These are phyloP conservation scores for Knoxia roxburghii DNA, from an alignment of 257 asterid species.

Conservation along the genomic window DNA sequence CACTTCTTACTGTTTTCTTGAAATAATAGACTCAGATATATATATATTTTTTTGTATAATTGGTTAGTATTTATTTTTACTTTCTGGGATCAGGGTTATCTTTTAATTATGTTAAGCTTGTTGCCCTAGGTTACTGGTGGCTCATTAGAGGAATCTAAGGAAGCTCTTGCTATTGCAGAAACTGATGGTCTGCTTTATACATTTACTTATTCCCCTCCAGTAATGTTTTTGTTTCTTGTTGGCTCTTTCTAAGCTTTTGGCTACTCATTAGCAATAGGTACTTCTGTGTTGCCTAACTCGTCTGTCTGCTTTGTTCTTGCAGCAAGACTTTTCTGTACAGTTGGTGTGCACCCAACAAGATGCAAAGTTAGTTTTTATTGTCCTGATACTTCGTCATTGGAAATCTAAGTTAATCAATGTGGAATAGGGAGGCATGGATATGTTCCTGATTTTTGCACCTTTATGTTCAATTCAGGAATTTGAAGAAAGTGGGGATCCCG, in stretches of 20 bases:
- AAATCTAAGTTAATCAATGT: background rate
- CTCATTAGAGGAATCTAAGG: conserved; percentile 84
- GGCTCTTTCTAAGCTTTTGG: conserved; percentile 3
- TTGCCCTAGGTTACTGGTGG: conserved; percentile 83
- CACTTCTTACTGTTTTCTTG: background rate
- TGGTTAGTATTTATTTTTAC: background rate
- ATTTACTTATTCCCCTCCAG: conserved; percentile 9
- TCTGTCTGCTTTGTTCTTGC: conserved; percentile 21
- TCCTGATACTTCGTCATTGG: background rate
- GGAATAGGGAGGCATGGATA: background rate
- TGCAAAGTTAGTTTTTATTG: conserved; percentile 59
- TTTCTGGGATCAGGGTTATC: background rate
- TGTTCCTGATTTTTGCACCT: conserved; percentile 6
- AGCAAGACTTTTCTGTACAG: conserved; percentile 96
- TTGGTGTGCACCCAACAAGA: conserved; percentile 99
- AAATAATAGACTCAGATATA: no score
- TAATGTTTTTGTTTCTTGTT: conserved; percentile 8
- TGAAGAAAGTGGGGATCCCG: conserved; percentile 91
- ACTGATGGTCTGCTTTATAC: conserved; percentile 62
- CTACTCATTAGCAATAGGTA: background rate
- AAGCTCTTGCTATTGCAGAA: conserved; percentile 95
- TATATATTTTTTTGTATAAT: no score
- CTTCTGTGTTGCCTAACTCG: background rate
- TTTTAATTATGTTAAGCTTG: conserved; percentile 5
- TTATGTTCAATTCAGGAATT: conserved; percentile 53